Percentiles rank a stretch among this genome's conserved stretches.
These are phyloP conservation scores for Fusarium sp. DNA, from an alignment of 2,329 filamentous ascomycete species.

Conservation along the genomic window DNA sequence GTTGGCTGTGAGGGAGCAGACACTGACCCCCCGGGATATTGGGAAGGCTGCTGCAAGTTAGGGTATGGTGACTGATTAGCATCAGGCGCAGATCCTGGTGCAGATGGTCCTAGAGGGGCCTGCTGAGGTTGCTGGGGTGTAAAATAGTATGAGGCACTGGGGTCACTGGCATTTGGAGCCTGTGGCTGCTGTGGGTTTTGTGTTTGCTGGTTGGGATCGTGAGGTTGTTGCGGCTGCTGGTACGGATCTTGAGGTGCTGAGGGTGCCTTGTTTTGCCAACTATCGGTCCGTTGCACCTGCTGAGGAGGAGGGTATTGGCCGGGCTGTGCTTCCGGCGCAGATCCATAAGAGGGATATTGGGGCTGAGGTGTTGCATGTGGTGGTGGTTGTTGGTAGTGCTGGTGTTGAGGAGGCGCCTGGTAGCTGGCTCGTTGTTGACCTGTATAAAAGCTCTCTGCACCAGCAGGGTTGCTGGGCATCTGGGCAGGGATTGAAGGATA, in stretches of 20 bases:
- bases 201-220: slow-evolving; percentile 45
- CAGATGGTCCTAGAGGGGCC: slow-evolving; percentile 53
- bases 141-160: slow-evolving; percentile 70
- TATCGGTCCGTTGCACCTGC: slow-evolving; percentile 61
- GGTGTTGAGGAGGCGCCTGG: slow-evolving; percentile 61
- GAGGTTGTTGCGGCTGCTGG: slow-evolving; percentile 41
- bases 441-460: slow-evolving; percentile 85
- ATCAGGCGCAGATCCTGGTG: slow-evolving; percentile 56
- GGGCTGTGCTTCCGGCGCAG: slow-evolving; percentile 54
- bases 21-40: slow-evolving; percentile 58
- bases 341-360: slow-evolving; percentile 59
- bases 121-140: slow-evolving; percentile 55
- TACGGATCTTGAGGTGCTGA: slow-evolving; percentile 52
- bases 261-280: slow-evolving; percentile 61
- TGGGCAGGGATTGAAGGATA: slow-evolving; percentile 78
- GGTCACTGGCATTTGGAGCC: slow-evolving; percentile 56
- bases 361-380: slow-evolving; percentile 48
- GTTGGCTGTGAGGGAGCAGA: slow-evolving; percentile 51
- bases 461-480: slow-evolving; percentile 59
- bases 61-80: slow-evolving; percentile 63
- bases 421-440: slow-evolving; percentile 67
- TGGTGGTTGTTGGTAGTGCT: slow-evolving; percentile 49
- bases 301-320: slow-evolving; percentile 60
- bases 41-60: slow-evolving; percentile 61
- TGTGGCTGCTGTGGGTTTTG: slow-evolving; percentile 48